Conservation (phyloP, 441 rosid genomes). For the Jatropha multifida region DNA sequence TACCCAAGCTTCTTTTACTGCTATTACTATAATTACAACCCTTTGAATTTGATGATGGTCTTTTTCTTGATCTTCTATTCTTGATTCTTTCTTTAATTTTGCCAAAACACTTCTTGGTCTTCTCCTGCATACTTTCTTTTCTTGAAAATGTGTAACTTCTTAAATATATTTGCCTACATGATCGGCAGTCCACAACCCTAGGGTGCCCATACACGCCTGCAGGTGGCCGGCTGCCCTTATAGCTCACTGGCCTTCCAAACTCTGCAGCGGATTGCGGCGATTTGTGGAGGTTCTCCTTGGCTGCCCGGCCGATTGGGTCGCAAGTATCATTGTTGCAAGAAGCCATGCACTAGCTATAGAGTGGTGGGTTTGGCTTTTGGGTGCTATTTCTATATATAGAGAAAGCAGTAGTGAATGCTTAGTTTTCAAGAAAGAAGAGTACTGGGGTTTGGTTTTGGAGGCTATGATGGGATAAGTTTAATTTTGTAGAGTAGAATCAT, state of each 20-base stretch:
- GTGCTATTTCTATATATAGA: not conserved
- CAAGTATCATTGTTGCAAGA: slow-evolving; percentile 26
- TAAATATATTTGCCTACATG: slow-evolving; percentile 56
- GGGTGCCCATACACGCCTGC: slow-evolving; percentile 13
- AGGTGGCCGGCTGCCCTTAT: not conserved
- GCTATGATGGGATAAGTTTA: not conserved
- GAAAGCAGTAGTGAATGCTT: not conserved
- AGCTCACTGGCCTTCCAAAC: slow-evolving; percentile 17
- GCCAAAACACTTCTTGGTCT: slow-evolving; percentile 35
- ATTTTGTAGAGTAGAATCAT: not conserved
- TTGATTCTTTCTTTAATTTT: slow-evolving; percentile 23
- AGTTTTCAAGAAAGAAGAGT: not conserved
- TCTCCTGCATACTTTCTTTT: slow-evolving; percentile 31
- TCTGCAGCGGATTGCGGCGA: slow-evolving; percentile 33
- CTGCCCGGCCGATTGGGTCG: slow-evolving; percentile 16
- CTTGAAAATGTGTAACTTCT: slow-evolving; percentile 50
- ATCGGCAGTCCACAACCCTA: slow-evolving; percentile 42
- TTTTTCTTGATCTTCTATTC: not conserved
- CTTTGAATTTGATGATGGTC: not conserved
- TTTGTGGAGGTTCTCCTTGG: slow-evolving; percentile 35
- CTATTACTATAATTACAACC: too few relatives aligned
- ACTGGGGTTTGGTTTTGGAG: not conserved
- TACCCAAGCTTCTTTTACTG: not conserved
- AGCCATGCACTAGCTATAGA: slow-evolving; percentile 17
- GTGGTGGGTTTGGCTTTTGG: not conserved